Evolutionary conservation across 768 basidiomycete species (phyloP), one percentile per base, ranked within the genome.

Genomic region (Russula griseocarnosa): DNA sequence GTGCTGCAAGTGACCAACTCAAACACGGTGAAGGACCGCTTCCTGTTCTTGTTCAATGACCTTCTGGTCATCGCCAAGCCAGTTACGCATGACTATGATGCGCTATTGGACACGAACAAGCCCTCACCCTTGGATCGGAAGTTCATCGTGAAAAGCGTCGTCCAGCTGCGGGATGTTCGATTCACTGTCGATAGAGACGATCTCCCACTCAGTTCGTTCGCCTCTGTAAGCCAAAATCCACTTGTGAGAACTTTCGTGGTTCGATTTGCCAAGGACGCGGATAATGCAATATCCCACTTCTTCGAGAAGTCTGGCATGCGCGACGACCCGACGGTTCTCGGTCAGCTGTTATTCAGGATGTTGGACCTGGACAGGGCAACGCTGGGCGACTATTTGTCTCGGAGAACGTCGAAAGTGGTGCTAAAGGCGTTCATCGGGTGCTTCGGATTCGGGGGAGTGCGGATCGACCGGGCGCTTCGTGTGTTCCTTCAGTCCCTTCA

Each of bases 31-130:
- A 98, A 98, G 74, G 94, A 98, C 71, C 87, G 97, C 13, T 92
- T 93, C 77, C 82, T 98, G 11, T 95, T 98, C 79, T 82, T 98
- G n/a, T 99, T 99, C 82, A 93, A 79, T 74, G 97, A 99, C 73
- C 83, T 98, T 58, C 83, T 98, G 60, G 83, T 98, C 74, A 84
- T 98, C 68, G 88, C 95, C 46, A 98, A 98, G 74, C 94, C 94
- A 14, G 80, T 94, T 63, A 78, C 86, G 59, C 82, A 84, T 42
- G 86, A 89, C 50, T 81, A 83, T 55, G 88, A 90, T 66, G 76
- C 78, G 40, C 78, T 86, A 38, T 74, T 85, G 53, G 87, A 88
- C 69, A 72, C 77, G 18, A 75, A 81, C 61, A 83, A 84, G 61
- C 83, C 84, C 26, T 76, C 79, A 60, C 77, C 78, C 3, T 73